Percentiles rank a stretch among this genome's conserved stretches.
Conservation (phyloP, 164 flowering plant genomes). For the Dillenia turbinata region DNA sequence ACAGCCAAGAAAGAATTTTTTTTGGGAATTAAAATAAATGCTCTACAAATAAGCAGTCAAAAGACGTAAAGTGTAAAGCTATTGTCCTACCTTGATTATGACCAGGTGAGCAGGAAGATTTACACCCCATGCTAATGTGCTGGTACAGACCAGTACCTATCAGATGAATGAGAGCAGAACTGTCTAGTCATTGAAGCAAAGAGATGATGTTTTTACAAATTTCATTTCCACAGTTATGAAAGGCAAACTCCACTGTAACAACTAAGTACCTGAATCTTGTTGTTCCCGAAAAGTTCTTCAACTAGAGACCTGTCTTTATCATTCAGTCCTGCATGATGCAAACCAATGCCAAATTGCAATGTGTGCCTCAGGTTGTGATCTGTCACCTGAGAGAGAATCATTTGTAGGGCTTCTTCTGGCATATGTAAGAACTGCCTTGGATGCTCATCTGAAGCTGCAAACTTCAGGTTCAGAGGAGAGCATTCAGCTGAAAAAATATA, state of each 20-base stretch:
- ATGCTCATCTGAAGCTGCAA: slow-evolving; percentile 91
- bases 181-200: not conserved
- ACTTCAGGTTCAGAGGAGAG: slow-evolving; percentile 36
- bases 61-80: not conserved
- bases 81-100: slow-evolving; percentile 71
- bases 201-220: not conserved
- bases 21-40: not conserved
- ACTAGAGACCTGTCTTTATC: slow-evolving; percentile 89
- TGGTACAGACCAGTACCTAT: slow-evolving; percentile 92
- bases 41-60: not conserved
- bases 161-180: not conserved
- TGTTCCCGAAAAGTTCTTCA: slow-evolving; percentile 93
- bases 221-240: not conserved
- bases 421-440: slow-evolving; percentile 79
- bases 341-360: slow-evolving; percentile 92
- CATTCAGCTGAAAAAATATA: too few species aligned
- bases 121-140: slow-evolving; percentile 99
- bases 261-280: slow-evolving; percentile 77
- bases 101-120: slow-evolving; percentile 99
- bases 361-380: slow-evolving; percentile 93
- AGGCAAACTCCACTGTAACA: not conserved
- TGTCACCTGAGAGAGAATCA: slow-evolving; percentile 91
- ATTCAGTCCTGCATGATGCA: slow-evolving; percentile 97
- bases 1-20: not conserved
- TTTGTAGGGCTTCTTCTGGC: slow-evolving; percentile 77